These are phyloP conservation scores for Nothophytophthora sp. DNA, from an alignment of 352 stramenopile species.

Conservation along the genomic window DNA sequence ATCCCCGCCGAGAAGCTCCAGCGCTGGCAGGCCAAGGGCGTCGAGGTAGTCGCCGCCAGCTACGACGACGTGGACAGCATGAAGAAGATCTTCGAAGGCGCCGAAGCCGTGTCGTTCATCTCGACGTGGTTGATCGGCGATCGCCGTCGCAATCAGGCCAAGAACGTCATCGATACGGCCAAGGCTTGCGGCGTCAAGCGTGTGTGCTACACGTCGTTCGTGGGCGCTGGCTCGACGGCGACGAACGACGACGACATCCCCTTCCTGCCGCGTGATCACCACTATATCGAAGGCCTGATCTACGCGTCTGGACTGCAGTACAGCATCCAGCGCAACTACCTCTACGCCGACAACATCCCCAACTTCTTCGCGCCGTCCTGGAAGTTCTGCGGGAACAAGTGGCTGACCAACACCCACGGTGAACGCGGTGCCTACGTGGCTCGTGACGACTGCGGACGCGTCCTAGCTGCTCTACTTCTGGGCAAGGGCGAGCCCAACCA, in stretches of 20 bases:
- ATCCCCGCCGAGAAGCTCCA: constrained; percentile 8
- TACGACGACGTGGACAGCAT: constrained; percentile 18
- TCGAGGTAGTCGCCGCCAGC: constrained; percentile 7
- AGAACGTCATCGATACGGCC: constrained; percentile 3
- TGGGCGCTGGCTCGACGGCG: background rate
- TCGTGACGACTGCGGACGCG: constrained; percentile 12
- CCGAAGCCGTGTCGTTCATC: constrained; percentile 11
- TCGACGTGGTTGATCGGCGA: constrained; percentile 14
- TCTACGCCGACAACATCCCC: constrained; percentile 20
- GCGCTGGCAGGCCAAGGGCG: constrained; percentile 12
- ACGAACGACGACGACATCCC: constrained; percentile 9
- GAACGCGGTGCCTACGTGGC: constrained; percentile 6
- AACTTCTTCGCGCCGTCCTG: constrained; percentile 15
- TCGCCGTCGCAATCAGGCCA: constrained; percentile 11
- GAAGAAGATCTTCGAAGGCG: constrained; percentile 16
- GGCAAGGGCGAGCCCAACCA: constrained; percentile 12
- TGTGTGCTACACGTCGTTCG: constrained; percentile 10
- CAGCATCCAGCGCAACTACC: constrained; percentile 23
- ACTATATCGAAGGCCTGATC: constrained; percentile 12
- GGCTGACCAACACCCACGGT: constrained; percentile 18
- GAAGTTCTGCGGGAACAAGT: constrained; percentile 17
- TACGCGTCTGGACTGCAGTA: constrained; percentile 9
- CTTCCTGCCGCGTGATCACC: constrained; percentile 16
- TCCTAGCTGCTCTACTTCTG: constrained; percentile 10
- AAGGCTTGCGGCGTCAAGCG: constrained; percentile 8